Base-by-base conservation (phyloP, 2,329 filamentous ascomycete genomes). In the Eutypella sp. region DNA sequence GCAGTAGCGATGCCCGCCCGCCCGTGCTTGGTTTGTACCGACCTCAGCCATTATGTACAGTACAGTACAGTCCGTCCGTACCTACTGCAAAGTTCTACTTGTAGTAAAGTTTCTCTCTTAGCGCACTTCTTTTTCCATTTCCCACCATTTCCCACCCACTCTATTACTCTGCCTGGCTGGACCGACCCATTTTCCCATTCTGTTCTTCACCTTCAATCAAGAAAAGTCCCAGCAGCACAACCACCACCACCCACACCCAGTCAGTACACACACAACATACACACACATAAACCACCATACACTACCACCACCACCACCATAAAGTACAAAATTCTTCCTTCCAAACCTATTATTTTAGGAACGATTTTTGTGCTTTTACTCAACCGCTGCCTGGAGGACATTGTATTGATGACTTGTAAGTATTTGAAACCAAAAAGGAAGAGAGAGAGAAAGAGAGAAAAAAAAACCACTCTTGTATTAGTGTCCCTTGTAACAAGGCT, bases 351-450 rank as follows among this genome's bases (percentile, higher is more conserved):
- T 47, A 46, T 47, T 44, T 44, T 43, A 44, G 36, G 47, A 48
- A 51, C 40, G 31, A 53, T 40, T 48, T 24, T 50, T 50, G 31
- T 41, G 47, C 41, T 42, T 44, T 49, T 20, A 42, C 37, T 19
- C 48, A 11, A 40, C 37, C 19, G 48, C 40, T 40, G 44, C 44
- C 50, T 56, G 50, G 53, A 45, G 45, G 49, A 46, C 45, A 39
- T 40, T 46, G 52, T 51, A 52, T 64, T 58, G 57, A 64, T 62
- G 59, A 60, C 54, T 59, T 49, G 61, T 64, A 62, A 64, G 61
- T 64, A 45, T 44, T 54, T 47, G 25, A 44, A n/a, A n/a, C n/a
- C n/a, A n/a, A n/a, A n/a, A n/a, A n/a, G n/a, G n/a, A n/a, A n/a
- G n/a, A n/a, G n/a, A n/a, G n/a, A n/a, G n/a, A n/a, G n/a, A n/a